Evolutionary conservation across 2,329 filamentous ascomycete genomes (phyloP).

Genomic region (Trichoderma afroharzianum): DNA sequence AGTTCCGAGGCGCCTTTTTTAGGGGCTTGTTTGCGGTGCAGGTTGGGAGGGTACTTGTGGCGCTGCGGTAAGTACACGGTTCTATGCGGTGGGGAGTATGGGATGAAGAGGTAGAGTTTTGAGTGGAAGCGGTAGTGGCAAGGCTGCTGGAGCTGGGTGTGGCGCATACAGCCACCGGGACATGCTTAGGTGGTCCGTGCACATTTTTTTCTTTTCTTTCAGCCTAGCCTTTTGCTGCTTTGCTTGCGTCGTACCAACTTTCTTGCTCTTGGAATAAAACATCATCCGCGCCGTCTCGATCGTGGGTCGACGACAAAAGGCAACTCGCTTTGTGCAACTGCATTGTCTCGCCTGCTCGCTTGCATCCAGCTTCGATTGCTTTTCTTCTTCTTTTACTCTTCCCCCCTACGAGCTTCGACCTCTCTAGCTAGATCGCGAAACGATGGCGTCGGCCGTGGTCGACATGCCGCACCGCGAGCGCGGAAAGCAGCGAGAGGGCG

Average conservation of each 20-base stretch:
- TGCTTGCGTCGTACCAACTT: neutral
- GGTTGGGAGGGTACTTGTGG: neutral
- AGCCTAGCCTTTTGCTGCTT: neutral
- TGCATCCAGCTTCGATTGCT: neutral
- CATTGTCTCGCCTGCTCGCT: neutral
- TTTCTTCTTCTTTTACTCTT: neutral
- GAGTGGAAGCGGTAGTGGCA: neutral
- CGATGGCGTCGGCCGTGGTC: constrained; percentile 46
- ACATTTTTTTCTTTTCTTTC: constrained; percentile 27
- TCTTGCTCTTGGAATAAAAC: neutral
- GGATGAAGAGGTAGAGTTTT: neutral
- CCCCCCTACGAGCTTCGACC: neutral
- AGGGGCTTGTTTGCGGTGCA: neutral
- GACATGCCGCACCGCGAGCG: constrained; percentile 39
- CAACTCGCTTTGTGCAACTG: neutral
- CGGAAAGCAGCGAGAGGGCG: constrained; percentile 28
- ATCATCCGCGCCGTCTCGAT: constrained; percentile 4
- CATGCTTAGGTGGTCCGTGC: constrained; percentile 26
- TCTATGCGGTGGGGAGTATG: neutral
- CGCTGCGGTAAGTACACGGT: neutral
- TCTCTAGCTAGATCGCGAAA: neutral
- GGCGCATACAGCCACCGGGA: neutral
- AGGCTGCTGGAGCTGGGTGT: neutral
- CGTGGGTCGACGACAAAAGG: neutral
- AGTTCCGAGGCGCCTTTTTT: neutral